Base-by-base conservation (phyloP, 352 stramenopile species). In the Phytopythium aichiense region DNA sequence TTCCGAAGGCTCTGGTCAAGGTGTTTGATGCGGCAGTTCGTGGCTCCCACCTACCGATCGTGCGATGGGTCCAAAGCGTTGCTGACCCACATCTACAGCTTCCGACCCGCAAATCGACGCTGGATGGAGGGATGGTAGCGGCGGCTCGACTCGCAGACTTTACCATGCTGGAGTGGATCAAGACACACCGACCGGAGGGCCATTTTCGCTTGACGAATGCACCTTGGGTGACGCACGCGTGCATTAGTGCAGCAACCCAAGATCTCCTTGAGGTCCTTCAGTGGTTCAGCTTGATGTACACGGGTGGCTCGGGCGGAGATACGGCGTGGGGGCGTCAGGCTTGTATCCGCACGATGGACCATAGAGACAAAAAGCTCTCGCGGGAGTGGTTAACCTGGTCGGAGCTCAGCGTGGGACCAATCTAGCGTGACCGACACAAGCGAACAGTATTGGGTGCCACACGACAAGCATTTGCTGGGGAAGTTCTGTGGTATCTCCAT, bases 221-320 rank as follows among this genome's bases (percentile, higher is more conserved):
- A 6, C 42, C 42, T 1, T 49, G 20, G n/a, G 42, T 7, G 20
- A 28, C 2, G 3, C 42, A 23, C 42, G 42, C 42, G 42, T 28
- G n/a, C 7, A 28, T 28, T 28, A 15, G 2, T 22, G 40, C 40
- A 22, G 37, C 68, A 25, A 60, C 64, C 61, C 22, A 40, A 15
- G 60, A 58, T 9, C 52, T 71, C 43, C 28, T 69, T 20, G 45
- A 64, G 46, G 30, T 71, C 25, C 8, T 71, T 3, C 54, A 66
- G 33, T 71, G 42, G 20, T 49, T 28, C 20, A 46, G 42, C 22
- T 20, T 28, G 20, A 49, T 7, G 15, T 46, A 46, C 16, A 22
- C 40, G 18, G 40, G 40, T 4, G 40, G 18, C 18, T 22, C 40
- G 18, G 20, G 16, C 13, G 15, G 18, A 6, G 18, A 22, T 22